Base-by-base conservation (phyloP, 371 early-diverging fungal species). In the Blakeslea trispora region DNA sequence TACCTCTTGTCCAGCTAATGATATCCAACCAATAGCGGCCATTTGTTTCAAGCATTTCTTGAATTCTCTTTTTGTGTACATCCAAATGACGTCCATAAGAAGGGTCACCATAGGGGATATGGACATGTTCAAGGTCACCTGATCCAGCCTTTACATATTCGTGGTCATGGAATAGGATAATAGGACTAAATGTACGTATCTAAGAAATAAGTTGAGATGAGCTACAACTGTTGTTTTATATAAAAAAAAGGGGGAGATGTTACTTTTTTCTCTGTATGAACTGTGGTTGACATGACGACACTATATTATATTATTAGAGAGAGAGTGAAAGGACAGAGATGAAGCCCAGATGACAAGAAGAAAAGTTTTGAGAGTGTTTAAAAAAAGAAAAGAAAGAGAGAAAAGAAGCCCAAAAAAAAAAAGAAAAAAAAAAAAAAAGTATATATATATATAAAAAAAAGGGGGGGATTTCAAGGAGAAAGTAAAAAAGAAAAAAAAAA, bases 141-240 rank as follows among this genome's bases (percentile, higher is more conserved):
- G 70, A 63, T 45, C 58, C 63, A 17, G 61, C 57, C 31, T 68
- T 59, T 48, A 68, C 62, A 55, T 61, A 71, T 44, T 71, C 64
- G 31, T 71, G 66, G 46, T 71, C 72, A 66, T 71, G 72, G 40
- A 68, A 71, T 22, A 71, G 46, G n/a, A 71, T 66, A 56, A 71
- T 62, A 57, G 72, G 72, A 51, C 68, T 71, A 35, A 71, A 71
- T 21, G 68, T 67, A 47, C 72, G 72, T 48, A 59, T 28, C 28
- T 28, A 28, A 28, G 28, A 28, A 28, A 28, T 7, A 3, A 28
- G 28, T 5, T 28, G 28, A 28, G 48, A 42, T 40, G 32, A 31
- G n/a, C n/a, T n/a, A n/a, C n/a, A n/a, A n/a, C n/a, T n/a, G 41
- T n/a, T 11, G 17, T n/a, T 41, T 41, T 41, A 11, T 41, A n/a